Evolutionary conservation across 139 green algal species (phyloP).

Genomic region (Chlorella sp.): DNA sequence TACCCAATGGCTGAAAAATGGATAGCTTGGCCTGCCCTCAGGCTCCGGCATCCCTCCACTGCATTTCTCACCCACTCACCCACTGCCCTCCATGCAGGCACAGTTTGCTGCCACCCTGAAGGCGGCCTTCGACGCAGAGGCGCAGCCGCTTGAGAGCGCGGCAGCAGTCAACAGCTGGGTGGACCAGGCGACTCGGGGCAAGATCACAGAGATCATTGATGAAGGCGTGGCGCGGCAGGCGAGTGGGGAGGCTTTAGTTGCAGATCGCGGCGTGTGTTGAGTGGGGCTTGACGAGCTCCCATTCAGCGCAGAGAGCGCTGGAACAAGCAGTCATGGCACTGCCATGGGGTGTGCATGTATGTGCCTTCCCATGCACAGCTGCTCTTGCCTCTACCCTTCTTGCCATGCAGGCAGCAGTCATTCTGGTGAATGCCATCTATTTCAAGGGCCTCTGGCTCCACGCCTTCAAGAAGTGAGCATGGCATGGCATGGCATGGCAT

Average conservation of each 20-base stretch:
- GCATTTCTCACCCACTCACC: no score
- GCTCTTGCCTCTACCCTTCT: background rate
- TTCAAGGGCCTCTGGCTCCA: conserved; percentile 51
- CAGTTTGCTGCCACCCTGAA: background rate
- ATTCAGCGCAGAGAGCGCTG: no score
- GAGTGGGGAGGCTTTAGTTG: no score
- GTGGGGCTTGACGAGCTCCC: no score
- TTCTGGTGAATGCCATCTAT: conserved; percentile 52
- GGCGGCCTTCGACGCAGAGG: background rate
- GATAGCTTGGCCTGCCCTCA: no score
- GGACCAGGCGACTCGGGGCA: conserved; percentile 25
- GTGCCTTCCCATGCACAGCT: no score
- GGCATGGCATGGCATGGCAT: background rate
- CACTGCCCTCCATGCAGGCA: no score
- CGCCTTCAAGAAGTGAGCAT: conserved; percentile 40
- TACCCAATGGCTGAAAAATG: no score
- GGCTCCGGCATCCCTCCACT: no score
- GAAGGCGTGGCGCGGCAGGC: background rate
- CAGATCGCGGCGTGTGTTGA: no score
- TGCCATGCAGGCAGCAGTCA: conserved; percentile 14
- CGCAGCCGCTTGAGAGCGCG: conserved; percentile 4
- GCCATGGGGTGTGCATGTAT: background rate
- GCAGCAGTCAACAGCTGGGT: conserved; percentile 45
- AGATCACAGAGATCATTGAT: conserved; percentile 43
- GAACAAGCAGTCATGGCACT: no score